These are phyloP conservation scores for Penicillium egyptiacum DNA, from an alignment of 495 filamentous ascomycete species.

Conservation along the genomic window DNA sequence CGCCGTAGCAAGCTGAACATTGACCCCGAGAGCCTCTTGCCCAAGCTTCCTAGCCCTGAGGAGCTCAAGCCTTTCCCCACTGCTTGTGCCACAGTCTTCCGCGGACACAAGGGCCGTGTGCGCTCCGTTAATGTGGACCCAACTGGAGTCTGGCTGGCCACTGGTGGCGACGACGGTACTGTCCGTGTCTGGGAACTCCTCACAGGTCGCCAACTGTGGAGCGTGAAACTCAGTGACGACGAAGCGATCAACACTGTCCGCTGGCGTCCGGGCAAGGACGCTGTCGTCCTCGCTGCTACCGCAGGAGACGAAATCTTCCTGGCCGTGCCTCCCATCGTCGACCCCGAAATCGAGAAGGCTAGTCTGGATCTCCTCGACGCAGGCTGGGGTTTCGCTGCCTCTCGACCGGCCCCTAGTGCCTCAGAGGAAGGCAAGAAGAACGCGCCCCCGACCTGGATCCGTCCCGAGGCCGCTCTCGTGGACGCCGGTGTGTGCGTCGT, in stretches of 20 bases:
- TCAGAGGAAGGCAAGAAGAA: constrained; percentile 68
- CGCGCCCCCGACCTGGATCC: constrained; percentile 75
- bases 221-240: constrained; percentile 69
- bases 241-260: constrained; percentile 84
- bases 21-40: constrained; percentile 88
- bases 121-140: constrained; percentile 79
- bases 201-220: constrained; percentile 87
- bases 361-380: constrained; percentile 76
- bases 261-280: constrained; percentile 85
- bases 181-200: constrained; percentile 88
- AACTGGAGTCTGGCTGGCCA: constrained; percentile 74
- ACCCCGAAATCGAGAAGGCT: constrained; percentile 68
- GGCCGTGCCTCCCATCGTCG: constrained; percentile 69
- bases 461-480: constrained; percentile 70
- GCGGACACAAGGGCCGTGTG: constrained; percentile 86
- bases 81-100: constrained; percentile 75
- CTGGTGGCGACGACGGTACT: constrained; percentile 91
- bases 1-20: constrained; percentile 94
- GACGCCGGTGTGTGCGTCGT: constrained; percentile 75
- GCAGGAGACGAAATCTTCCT: constrained; percentile 83
- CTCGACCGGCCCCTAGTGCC: constrained; percentile 57
- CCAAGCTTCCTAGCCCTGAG: constrained; percentile 91
- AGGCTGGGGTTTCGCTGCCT: constrained; percentile 87
- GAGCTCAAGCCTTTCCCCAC: constrained; percentile 94
- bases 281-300: constrained; percentile 77